Evolutionary conservation across 2,329 filamentous ascomycete species (phyloP).

Genomic region (Paraphaeosphaeria sporulosa): DNA sequence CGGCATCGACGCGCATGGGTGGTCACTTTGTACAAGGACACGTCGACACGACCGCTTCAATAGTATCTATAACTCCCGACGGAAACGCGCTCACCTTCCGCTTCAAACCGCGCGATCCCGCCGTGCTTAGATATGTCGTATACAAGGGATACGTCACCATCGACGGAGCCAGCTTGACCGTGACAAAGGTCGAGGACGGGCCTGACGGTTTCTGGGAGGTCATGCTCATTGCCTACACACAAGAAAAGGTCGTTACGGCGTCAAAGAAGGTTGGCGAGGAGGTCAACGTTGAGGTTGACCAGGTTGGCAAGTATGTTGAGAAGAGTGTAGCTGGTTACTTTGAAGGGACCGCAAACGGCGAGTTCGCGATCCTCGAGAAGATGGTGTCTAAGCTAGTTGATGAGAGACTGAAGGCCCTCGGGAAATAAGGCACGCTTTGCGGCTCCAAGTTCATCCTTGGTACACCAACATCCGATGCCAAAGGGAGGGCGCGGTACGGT

Average conservation of each 20-base stretch:
- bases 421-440: conserved; percentile 28
- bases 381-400: conserved; percentile 74
- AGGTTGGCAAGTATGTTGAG: conserved; percentile 84
- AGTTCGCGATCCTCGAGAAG: conserved; percentile 59
- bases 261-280: conserved; percentile 79
- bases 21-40: conserved; percentile 98
- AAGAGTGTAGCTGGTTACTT: conserved; percentile 89
- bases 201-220: conserved; percentile 89
- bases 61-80: conserved; percentile 76
- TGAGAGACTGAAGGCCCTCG: conserved; percentile 63
- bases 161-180: conserved; percentile 92
- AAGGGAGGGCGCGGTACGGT: not conserved
- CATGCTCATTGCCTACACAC: conserved; percentile 97
- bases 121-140: conserved; percentile 84
- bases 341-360: conserved; percentile 61
- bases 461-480: not conserved
- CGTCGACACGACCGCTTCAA: conserved; percentile 86
- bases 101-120: conserved; percentile 73
- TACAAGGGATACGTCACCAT: conserved; percentile 96
- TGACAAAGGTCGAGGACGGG: conserved; percentile 83
- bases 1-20: conserved; percentile 92
- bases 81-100: conserved; percentile 91
- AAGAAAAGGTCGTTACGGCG: conserved; percentile 86
- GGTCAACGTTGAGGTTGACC: conserved; percentile 93
- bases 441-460: not conserved